These are phyloP conservation scores for Trichoderma sp. DNA, from an alignment of 2,329 filamentous ascomycete species.

Conservation along the genomic window DNA sequence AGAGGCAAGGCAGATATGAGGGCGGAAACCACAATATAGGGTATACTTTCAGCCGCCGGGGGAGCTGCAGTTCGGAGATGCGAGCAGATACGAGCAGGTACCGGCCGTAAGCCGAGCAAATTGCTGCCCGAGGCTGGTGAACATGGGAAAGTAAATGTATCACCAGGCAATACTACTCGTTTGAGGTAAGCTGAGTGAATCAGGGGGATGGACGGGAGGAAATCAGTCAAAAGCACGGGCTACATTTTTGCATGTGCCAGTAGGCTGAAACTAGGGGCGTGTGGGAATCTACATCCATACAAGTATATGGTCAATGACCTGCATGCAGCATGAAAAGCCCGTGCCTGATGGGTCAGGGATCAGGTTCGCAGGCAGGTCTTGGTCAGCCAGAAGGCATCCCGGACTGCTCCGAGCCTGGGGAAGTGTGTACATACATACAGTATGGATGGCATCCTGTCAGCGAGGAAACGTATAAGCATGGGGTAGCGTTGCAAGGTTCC, in stretches of 20 bases:
- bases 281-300: not conserved
- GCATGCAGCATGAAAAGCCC: not conserved
- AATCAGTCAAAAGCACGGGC: conserved; percentile 4
- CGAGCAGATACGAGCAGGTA: conserved; percentile 19
- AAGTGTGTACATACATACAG: not conserved
- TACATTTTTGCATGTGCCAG: not conserved
- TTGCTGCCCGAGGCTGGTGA: conserved; percentile 1
- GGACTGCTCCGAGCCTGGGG: not conserved
- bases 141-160: not conserved
- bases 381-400: not conserved
- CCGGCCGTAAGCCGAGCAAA: conserved; percentile 18
- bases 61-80: not conserved
- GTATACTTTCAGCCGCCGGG: conserved; percentile 16
- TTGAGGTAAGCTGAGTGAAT: not conserved
- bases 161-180: not conserved
- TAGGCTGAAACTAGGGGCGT: not conserved
- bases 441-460: not conserved
- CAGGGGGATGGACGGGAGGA: not conserved
- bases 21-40: not conserved
- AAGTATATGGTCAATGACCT: conserved; percentile 1
- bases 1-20: not conserved
- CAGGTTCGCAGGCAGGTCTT: not conserved
- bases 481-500: not conserved
- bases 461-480: not conserved
- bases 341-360: not conserved